Conservation (phyloP, 2,329 filamentous ascomycete species). For the Orbilia brochopaga region DNA sequence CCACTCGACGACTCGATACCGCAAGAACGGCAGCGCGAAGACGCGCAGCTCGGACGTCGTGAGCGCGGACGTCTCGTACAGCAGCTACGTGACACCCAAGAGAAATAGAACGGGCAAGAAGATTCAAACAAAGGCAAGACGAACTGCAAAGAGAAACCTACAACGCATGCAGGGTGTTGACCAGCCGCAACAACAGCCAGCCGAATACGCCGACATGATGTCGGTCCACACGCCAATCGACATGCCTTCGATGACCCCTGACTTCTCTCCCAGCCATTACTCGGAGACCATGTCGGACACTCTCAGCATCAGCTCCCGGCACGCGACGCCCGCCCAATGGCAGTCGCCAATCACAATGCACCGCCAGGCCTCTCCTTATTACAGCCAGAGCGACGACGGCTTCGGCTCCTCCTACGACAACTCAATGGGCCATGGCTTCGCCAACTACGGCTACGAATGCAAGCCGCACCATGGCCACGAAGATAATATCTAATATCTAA, state of each 20-base stretch:
- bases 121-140: constrained; percentile 45
- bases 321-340: constrained; percentile 43
- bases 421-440: constrained; percentile 8
- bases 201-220: constrained; percentile 24
- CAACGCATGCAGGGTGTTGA: constrained; percentile 46
- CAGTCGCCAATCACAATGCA: constrained; percentile 34
- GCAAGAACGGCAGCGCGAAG: constrained; percentile 60
- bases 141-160: constrained; percentile 36
- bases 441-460: constrained; percentile 23
- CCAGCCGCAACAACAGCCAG: constrained; percentile 30
- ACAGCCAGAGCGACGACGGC: constrained; percentile 34
- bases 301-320: constrained; percentile 39
- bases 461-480: constrained; percentile 15
- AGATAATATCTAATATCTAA: constrained; percentile 30
- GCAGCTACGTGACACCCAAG: constrained; percentile 32
- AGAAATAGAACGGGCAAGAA: constrained; percentile 38
- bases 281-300: constrained; percentile 39
- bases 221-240: constrained; percentile 28
- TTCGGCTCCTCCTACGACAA: constrained; percentile 37
- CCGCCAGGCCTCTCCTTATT: constrained; percentile 30
- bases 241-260: constrained; percentile 40
- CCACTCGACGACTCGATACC: constrained; percentile 82
- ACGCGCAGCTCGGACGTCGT: constrained; percentile 18
- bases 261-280: constrained; percentile 30
- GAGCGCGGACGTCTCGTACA: constrained; percentile 33